These are phyloP conservation scores for Pezicula rhizophila DNA, from an alignment of 2,329 filamentous ascomycete genomes.

Conservation along the genomic window DNA sequence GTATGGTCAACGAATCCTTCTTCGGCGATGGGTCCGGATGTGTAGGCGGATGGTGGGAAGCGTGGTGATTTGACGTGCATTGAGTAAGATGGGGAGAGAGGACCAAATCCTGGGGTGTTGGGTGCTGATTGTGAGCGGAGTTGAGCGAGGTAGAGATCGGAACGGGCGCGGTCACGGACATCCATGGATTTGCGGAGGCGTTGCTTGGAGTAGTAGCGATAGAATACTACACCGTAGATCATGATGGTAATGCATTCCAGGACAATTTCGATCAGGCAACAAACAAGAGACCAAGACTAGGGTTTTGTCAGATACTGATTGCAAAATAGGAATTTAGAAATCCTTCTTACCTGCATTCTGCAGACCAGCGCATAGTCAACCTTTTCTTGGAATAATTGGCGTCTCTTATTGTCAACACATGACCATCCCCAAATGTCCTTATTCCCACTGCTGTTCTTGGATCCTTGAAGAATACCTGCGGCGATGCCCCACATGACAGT, in stretches of 20 bases:
- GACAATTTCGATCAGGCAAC: constrained; percentile 94
- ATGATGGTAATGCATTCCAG: constrained; percentile 86
- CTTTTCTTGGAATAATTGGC: constrained; percentile 70
- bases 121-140: constrained; percentile 81
- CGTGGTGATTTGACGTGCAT: constrained; percentile 40
- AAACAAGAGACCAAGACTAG: constrained; percentile 91
- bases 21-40: constrained; percentile 47
- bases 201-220: constrained; percentile 95
- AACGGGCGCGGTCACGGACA: constrained; percentile 85
- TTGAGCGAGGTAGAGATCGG: constrained; percentile 88
- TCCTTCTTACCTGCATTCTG: constrained; percentile 64
- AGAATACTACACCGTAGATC: constrained; percentile 93
- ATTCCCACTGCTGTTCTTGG: constrained; percentile 64
- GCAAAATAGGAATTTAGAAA: not conserved
- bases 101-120: constrained; percentile 85
- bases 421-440: constrained; percentile 98
- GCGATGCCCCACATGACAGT: constrained; percentile 88
- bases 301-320: constrained; percentile 3
- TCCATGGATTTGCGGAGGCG: constrained; percentile 96
- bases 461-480: constrained; percentile 76
- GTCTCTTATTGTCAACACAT: constrained; percentile 82
- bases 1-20: constrained; percentile 41
- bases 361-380: constrained; percentile 88
- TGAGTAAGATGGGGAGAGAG: constrained; percentile 54
- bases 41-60: constrained; percentile 52